Evolutionary conservation across 2,329 filamentous ascomycete genomes (phyloP).

Genomic region (Penicillium janthinellum): DNA sequence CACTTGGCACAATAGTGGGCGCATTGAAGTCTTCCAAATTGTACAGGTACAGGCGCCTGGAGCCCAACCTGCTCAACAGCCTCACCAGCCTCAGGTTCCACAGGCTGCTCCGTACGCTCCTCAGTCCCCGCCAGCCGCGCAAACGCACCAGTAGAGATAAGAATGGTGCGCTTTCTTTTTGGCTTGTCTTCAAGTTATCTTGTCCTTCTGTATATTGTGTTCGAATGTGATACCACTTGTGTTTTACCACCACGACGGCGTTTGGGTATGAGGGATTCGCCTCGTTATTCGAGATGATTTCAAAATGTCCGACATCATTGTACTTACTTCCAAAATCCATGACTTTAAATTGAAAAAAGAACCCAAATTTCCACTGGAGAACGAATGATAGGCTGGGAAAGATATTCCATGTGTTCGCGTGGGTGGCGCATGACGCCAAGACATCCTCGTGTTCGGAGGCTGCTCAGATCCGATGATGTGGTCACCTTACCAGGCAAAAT

Average conservation of each 20-base stretch:
- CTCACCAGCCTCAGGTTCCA: neutral
- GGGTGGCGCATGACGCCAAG: constrained; percentile 13
- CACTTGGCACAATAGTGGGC: constrained; percentile 53
- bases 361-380: neutral
- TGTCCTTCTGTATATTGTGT: neutral
- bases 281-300: neutral
- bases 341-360: neutral
- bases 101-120: neutral
- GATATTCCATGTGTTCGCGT: neutral
- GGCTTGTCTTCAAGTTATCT: neutral
- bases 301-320: neutral
- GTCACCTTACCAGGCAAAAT: constrained; percentile 9
- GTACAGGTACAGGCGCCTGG: neutral
- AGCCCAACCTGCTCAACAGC: neutral
- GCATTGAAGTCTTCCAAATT: constrained; percentile 45
- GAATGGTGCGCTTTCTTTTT: neutral
- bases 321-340: neutral
- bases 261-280: neutral
- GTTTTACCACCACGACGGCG: constrained; percentile 1
- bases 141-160: neutral
- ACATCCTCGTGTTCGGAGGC: constrained; percentile 10
- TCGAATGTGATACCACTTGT: constrained; percentile 20
- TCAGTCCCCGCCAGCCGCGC: neutral
- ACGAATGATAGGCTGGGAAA: neutral
- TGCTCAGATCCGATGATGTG: constrained; percentile 14